Base-by-base conservation (phyloP, 1,284 basidiomycete genomes). In the Pseudozyma sp. region DNA sequence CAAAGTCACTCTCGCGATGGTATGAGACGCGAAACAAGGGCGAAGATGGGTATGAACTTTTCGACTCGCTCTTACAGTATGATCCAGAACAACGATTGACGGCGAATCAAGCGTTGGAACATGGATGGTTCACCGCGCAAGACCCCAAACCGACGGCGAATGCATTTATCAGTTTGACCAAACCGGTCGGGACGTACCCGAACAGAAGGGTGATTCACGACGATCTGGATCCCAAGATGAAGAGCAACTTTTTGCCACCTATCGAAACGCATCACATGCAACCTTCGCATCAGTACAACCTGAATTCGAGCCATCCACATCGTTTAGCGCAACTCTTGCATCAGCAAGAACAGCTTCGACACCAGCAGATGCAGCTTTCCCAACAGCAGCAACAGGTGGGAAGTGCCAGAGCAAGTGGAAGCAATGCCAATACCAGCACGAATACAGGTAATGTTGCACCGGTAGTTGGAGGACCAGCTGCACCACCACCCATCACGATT, bases 11-110 rank as follows among this genome's bases (percentile, higher is more conserved):
- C 0, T 83, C 86, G 0, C 89, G 90, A 12, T 98, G 96, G 96
- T 96, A 93, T 78, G 79, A 80, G n/a, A 75, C 89, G 39, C 88
- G 91, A 43, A 88, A 89, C 55, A 89, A 88, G 52, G 58, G 57
- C 5, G 71, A 68, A 10, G 64, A 74, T 16, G 83, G 83, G 12
- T 81, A 75, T 51, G 70, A 70, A 14, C 65, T 85, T 7, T 78
- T 85, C 47, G 78, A 84, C 38, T 36, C 54, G 10, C 60, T 85
- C 11, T 65, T 85, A 7, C 75, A 90, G 25, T 99, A 95, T 86
- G 94, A 98, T 85, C 96, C 96, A 0, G 91, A 92, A 70, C 90
- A 89, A 74, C 89, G 97, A 14, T 88, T 97, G 42, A 94, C 92
- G 0, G 94, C 95, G 0, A 89, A 90, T 70, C 90, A 93, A 71